A percentile compares a stretch with the other conserved stretches of the same genome.
Conservation (phyloP, 345 rosid species). For the Ceriops decandra region DNA sequence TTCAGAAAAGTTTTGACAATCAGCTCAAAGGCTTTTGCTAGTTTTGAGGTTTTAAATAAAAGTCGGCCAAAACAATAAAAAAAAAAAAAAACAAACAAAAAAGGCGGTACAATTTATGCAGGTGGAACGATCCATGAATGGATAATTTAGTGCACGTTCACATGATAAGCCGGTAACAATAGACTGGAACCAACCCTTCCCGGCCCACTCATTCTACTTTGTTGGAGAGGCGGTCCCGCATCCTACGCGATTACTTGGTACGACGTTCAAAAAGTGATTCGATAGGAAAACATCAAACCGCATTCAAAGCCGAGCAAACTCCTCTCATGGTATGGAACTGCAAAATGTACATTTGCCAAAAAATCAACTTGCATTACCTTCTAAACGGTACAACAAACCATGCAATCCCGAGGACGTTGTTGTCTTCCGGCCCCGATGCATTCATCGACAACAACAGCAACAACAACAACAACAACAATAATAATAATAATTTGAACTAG, state of each 20-base stretch:
- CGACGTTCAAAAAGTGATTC: neutral
- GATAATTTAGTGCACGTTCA: too few relatives aligned
- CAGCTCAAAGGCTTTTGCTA: neutral
- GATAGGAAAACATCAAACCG: neutral
- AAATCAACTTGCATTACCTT: too few relatives aligned
- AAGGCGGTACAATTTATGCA: neutral
- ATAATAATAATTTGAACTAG: neutral
- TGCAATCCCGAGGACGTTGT: neutral
- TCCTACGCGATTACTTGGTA: neutral
- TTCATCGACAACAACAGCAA: neutral
- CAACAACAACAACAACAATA: too few relatives aligned
- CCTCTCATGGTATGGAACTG: too few relatives aligned
- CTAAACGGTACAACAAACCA: too few relatives aligned
- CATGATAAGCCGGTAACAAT: too few relatives aligned
- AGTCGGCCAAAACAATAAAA: neutral
- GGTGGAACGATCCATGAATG: neutral
- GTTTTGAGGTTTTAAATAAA: neutral
- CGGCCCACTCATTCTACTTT: neutral
- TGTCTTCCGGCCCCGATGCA: neutral
- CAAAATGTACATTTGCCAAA: too few relatives aligned
- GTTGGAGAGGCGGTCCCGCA: neutral
- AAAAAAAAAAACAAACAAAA: neutral
- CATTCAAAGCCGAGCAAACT: too few relatives aligned
- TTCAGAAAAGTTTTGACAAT: slow-evolving; percentile 4
- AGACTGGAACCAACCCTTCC: neutral